Percentiles rank a stretch among this genome's conserved stretches.
Evolutionary conservation across 805 yeast species (phyloP).

Genomic region (Spathaspora passalidarum): DNA sequence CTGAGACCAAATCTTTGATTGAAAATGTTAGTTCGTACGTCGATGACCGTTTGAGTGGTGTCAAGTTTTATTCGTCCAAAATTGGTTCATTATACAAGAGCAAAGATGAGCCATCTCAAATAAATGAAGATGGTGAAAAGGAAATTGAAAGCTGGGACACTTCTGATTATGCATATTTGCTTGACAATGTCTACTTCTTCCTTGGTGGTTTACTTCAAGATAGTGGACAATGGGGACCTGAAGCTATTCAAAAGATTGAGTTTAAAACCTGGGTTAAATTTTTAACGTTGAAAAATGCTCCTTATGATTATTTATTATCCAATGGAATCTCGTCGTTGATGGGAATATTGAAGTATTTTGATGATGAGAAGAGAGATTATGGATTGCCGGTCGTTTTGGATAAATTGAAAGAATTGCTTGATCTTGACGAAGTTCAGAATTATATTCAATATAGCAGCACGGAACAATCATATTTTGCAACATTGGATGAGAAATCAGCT

Average conservation of each 20-base stretch:
- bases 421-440: conserved; percentile 22
- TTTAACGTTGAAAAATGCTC: conserved; percentile 49
- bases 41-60: conserved; percentile 30
- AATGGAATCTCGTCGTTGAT: conserved; percentile 51
- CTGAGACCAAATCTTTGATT: conserved; percentile 46
- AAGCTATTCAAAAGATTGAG: conserved; percentile 32
- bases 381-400: conserved; percentile 38
- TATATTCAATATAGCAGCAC: conserved; percentile 28
- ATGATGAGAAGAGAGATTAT: conserved; percentile 51
- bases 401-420: conserved; percentile 28
- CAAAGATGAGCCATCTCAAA: conserved; percentile 29
- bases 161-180: conserved; percentile 40
- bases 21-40: conserved; percentile 41
- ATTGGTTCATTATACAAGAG: conserved; percentile 39
- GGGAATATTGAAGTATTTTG: conserved; percentile 54
- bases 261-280: conserved; percentile 47
- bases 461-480: conserved; percentile 34
- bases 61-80: conserved; percentile 43
- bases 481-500: conserved; percentile 24
- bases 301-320: conserved; percentile 60
- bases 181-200: conserved; percentile 51
- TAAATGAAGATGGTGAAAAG: conserved; percentile 37
- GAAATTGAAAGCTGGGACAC: conserved; percentile 54
- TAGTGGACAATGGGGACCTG: conserved; percentile 46
- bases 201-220: conserved; percentile 53